Conservation (phyloP, 2,329 filamentous ascomycete genomes). For the Beauveria bassiana region DNA sequence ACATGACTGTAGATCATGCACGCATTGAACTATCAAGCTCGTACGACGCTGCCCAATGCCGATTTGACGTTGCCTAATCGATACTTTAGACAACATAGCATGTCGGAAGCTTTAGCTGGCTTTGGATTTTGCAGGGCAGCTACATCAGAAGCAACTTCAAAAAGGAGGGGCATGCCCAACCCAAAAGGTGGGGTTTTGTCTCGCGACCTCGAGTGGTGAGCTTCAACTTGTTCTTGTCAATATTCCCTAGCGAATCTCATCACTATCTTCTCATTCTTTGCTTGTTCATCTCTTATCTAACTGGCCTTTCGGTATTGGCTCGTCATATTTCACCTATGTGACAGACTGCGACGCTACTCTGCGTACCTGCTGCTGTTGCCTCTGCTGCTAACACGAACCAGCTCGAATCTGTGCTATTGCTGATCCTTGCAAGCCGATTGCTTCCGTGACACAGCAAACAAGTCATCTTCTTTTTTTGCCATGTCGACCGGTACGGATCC, state of each 20-base stretch:
- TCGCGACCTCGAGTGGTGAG: background rate
- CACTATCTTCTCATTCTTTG: background rate
- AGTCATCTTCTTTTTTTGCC: background rate
- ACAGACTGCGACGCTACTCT: background rate
- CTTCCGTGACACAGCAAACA: background rate
- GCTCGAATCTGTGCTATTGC: background rate
- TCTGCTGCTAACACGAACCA: background rate
- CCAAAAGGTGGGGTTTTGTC: constrained; percentile 5
- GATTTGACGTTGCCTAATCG: background rate
- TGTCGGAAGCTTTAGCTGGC: background rate
- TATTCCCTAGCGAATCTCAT: background rate
- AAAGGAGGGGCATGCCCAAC: constrained; percentile 6
- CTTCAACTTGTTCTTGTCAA: background rate
- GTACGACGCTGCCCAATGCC: background rate
- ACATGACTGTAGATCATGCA: background rate
- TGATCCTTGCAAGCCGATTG: background rate
- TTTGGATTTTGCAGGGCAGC: background rate
- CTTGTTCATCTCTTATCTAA: background rate
- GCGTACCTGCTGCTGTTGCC: background rate
- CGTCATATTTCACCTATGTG: background rate
- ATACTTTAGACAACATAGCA: background rate
- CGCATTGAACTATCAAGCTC: background rate
- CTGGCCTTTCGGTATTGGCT: background rate
- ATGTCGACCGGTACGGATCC: constrained; percentile 24
- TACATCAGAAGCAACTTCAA: background rate